Conservation (phyloP, 441 rosid species). For the Gossypium armourianum region DNA sequence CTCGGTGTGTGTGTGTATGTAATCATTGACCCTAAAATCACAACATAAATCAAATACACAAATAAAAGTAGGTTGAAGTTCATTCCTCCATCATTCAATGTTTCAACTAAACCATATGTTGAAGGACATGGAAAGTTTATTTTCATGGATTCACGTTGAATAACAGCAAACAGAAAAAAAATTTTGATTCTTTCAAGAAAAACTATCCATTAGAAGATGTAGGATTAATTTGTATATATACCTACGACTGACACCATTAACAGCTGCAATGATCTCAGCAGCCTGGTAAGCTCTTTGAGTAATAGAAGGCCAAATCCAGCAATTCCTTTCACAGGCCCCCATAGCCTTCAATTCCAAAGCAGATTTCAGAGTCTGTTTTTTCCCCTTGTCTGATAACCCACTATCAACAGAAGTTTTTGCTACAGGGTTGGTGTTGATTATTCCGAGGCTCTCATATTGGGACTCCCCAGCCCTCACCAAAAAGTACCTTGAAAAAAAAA, state of each 20-base stretch:
- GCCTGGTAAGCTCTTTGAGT: slow-evolving; percentile 92
- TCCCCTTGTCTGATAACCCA: slow-evolving; percentile 71
- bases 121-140: neutral
- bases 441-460: slow-evolving; percentile 58
- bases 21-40: neutral
- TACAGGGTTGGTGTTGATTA: slow-evolving; percentile 78
- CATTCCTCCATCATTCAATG: neutral
- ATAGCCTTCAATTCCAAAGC: slow-evolving; percentile 54
- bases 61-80: neutral
- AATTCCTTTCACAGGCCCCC: slow-evolving; percentile 65
- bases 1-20: neutral
- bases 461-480: slow-evolving; percentile 88
- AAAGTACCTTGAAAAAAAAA: slow-evolving; percentile 40
- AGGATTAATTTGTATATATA: slow-evolving; percentile 16
- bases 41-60: neutral
- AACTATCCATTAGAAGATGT: neutral
- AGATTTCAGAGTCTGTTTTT: slow-evolving; percentile 57
- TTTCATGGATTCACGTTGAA: neutral
- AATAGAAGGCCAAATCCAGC: slow-evolving; percentile 97
- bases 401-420: slow-evolving; percentile 75
- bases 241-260: slow-evolving; percentile 68
- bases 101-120: neutral
- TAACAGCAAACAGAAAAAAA: neutral
- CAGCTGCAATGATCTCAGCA: slow-evolving; percentile 70
- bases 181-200: neutral